A percentile compares a stretch with the other conserved stretches of the same genome.
Evolutionary conservation across 2,329 filamentous ascomycete genomes (phyloP).

Genomic region (Botrytis elliptica): DNA sequence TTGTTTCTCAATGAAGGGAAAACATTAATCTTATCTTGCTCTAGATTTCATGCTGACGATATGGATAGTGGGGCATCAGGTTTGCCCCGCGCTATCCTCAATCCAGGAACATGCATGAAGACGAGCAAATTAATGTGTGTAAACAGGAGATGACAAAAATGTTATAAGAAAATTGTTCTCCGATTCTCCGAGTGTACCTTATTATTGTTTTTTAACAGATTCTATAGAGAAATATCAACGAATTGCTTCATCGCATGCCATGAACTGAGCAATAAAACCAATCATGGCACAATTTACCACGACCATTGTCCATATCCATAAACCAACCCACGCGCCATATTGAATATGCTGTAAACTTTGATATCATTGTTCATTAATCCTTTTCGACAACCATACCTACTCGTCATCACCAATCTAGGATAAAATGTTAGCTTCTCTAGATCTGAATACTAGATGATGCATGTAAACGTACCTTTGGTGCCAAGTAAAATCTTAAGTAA

Average conservation of each 20-base stretch:
- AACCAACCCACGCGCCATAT: slow-evolving; percentile 38
- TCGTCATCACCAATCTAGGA: slow-evolving; percentile 68
- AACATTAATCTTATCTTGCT: slow-evolving; percentile 9
- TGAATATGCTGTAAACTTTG: slow-evolving; percentile 34
- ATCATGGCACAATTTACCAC: slow-evolving; percentile 18
- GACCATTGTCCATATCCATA: slow-evolving; percentile 32
- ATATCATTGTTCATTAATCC: slow-evolving; percentile 35
- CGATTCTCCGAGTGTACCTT: not conserved
- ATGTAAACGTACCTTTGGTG: slow-evolving; percentile 72
- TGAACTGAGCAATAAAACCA: slow-evolving; percentile 10
- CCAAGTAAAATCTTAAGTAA: slow-evolving; percentile 95
- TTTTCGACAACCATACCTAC: slow-evolving; percentile 40
- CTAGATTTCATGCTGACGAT: not conserved
- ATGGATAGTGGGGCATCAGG: slow-evolving; percentile 11
- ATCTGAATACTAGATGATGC: too few species aligned
- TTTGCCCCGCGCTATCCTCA: slow-evolving; percentile 18
- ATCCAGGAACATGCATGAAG: slow-evolving; percentile 7
- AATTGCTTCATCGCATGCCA: slow-evolving; percentile 9
- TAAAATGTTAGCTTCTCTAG: slow-evolving; percentile 25
- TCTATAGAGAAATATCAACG: slow-evolving; percentile 1
- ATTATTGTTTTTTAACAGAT: slow-evolving; percentile 8
- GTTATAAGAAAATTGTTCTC: not conserved
- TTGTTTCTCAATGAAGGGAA: not conserved
- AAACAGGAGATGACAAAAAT: not conserved
- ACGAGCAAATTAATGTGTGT: not conserved